Evolutionary conservation across 768 basidiomycete species (phyloP).

Genomic region (Mrakia blollopis): DNA sequence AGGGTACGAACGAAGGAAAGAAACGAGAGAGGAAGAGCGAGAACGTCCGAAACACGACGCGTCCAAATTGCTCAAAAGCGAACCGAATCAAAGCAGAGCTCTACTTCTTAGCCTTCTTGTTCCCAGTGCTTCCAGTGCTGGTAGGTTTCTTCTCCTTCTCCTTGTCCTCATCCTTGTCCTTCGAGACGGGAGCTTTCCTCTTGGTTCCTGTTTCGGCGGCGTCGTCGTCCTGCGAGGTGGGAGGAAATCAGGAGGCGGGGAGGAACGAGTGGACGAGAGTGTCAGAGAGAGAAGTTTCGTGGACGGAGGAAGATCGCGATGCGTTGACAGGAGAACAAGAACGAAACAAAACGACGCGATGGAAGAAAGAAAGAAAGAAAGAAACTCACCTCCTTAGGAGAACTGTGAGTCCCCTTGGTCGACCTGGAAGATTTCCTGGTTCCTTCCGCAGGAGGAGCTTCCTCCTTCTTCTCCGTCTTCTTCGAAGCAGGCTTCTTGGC

Average conservation of each 20-base stretch:
- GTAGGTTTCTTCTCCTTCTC: neutral
- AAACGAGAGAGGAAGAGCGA: too few species aligned
- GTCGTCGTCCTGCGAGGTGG: neutral
- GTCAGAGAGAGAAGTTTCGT: too few species aligned
- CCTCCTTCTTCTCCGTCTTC: neutral
- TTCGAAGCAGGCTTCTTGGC: neutral
- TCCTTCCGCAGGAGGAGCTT: neutral
- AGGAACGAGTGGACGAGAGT: neutral
- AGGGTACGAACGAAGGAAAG: too few species aligned
- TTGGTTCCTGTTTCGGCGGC: neutral
- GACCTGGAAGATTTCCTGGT: neutral
- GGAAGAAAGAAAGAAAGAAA: too few species aligned
- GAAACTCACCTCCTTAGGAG: constrained; percentile 3
- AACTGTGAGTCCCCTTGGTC: neutral
- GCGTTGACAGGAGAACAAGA: too few species aligned
- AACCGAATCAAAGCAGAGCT: neutral
- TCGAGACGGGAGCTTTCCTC: neutral
- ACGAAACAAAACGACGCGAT: too few species aligned
- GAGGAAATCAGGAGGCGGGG: too few species aligned
- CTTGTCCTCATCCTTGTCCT: neutral
- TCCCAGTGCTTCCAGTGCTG: neutral
- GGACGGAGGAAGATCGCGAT: too few species aligned
- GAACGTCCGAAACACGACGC: neutral
- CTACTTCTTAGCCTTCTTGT: constrained; percentile 12
- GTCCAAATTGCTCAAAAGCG: neutral